phyloP scores from a whole-genome alignment of 2,329 filamentous ascomycete species.

The Didymella segeticola region DNA sequence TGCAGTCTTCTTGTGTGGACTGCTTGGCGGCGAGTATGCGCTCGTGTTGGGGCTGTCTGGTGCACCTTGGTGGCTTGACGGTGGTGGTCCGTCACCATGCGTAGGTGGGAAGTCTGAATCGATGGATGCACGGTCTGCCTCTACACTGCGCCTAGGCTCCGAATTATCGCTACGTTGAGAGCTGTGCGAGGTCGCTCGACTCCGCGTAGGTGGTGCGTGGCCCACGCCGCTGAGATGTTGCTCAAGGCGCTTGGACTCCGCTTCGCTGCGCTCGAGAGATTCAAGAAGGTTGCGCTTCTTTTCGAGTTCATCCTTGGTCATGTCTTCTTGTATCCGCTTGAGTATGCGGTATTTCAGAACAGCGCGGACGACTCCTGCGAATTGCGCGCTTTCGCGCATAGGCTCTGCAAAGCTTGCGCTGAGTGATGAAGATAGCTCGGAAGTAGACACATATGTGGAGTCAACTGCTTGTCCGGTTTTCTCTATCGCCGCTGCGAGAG shows the following conservation, averaged over 20 bases:
- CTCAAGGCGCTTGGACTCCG: constrained; percentile 90
- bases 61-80: constrained; percentile 73
- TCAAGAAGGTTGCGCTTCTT: constrained; percentile 86
- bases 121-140: constrained; percentile 84
- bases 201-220: constrained; percentile 64
- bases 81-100: constrained; percentile 71
- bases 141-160: constrained; percentile 50
- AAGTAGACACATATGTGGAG: constrained; percentile 92
- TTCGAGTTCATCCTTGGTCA: constrained; percentile 90
- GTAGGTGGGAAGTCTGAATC: constrained; percentile 96
- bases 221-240: constrained; percentile 84
- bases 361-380: constrained; percentile 88
- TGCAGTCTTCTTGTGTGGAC: constrained; percentile 75
- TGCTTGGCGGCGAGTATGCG: constrained; percentile 31
- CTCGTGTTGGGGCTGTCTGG: constrained; percentile 51
- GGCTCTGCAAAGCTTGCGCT: constrained; percentile 95
- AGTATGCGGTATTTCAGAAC: constrained; percentile 89
- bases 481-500: constrained; percentile 90
- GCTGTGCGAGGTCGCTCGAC: constrained; percentile 69
- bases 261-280: constrained; percentile 89
- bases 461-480: constrained; percentile 93
- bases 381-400: constrained; percentile 97
- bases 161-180: constrained; percentile 52
- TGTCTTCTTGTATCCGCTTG: constrained; percentile 95
- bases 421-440: constrained; percentile 86